Base-by-base conservation (phyloP, 805 yeast species). In the Cyberlindnera maclurae region DNA sequence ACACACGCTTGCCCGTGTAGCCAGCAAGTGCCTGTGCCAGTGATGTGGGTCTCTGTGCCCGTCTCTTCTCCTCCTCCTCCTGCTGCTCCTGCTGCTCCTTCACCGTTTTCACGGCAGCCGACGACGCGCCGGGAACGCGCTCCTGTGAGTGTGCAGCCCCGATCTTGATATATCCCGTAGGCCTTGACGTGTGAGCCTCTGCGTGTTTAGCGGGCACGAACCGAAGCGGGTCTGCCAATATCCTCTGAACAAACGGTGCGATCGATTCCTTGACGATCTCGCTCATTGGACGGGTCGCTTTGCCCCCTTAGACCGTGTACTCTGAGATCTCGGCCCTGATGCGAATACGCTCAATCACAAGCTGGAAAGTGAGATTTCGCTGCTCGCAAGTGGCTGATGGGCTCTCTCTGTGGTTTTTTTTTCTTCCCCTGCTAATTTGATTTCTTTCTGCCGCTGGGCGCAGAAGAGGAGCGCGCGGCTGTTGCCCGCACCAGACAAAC, bases 121-220 rank as follows among this genome's bases (percentile, higher is more conserved):
- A 11, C 13, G 34, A 26, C 28, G 17, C 12, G 13, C 13, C 27
- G 13, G 26, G 26, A 15, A 16, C 34, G 26, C 15, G 31, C 29
- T 34, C 39, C 31, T 33, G 37, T 18, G 44, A 34, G 32, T 34
- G 31, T 31, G 41, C 12, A 28, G 41, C 37, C 29, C 57, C 54
- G 16, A 55, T 52, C 32, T 37, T 53, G 40, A 71, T 67, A 58
- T 78, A 82, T 20, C 24, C 24, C 44, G 66, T 58, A 1, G 77
- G 80, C 51, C 58, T 67, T 34, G 63, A 52, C 15, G 67, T 52
- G 12, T 65, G 64, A 15, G 65, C 61, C 53, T 75, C 82, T 5
- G 77, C 73, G 38, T 62, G 62, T 45, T 68, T 73, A 12, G 85
- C 88, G 4, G 76, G 66, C 38, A 71, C 76, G 58, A 85, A 86